Conservation (phyloP, 2,329 filamentous ascomycete genomes). For the Phialocephala subalpina region DNA sequence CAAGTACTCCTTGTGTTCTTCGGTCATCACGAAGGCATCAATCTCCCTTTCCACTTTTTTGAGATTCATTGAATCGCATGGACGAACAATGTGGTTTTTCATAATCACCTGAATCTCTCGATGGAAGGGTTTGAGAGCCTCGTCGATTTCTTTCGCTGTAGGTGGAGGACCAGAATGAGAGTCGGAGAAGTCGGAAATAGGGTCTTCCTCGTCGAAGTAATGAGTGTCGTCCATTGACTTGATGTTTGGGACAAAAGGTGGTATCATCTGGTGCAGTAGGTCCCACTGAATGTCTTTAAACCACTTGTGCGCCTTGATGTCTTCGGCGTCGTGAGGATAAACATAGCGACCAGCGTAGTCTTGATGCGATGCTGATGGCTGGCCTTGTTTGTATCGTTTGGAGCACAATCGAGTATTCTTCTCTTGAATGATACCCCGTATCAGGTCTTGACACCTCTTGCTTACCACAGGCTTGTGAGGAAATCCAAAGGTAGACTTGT, state of each 20-base stretch:
- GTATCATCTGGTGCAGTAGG: slow-evolving; percentile 71
- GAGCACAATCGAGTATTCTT: slow-evolving; percentile 81
- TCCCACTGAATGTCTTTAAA: slow-evolving; percentile 85
- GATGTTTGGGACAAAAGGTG: slow-evolving; percentile 84
- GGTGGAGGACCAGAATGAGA: slow-evolving; percentile 43
- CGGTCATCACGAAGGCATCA: slow-evolving; percentile 40
- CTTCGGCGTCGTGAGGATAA: slow-evolving; percentile 82
- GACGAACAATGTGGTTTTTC: slow-evolving; percentile 41
- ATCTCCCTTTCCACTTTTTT: slow-evolving; percentile 45
- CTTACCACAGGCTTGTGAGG: slow-evolving; percentile 72
- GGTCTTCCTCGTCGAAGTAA: slow-evolving; percentile 88
- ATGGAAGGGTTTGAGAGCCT: slow-evolving; percentile 44
- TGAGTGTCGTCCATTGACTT: slow-evolving; percentile 75
- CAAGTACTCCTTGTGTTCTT: slow-evolving; percentile 46
- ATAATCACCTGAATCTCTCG: slow-evolving; percentile 45
- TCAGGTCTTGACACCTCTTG: slow-evolving; percentile 77
- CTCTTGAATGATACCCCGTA: slow-evolving; percentile 75
- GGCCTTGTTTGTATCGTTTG: slow-evolving; percentile 74
- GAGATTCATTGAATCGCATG: slow-evolving; percentile 41
- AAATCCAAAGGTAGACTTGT: slow-evolving; percentile 75
- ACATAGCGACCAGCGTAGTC: slow-evolving; percentile 69
- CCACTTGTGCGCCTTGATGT: slow-evolving; percentile 90
- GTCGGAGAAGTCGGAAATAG: slow-evolving; percentile 69
- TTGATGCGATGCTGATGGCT: slow-evolving; percentile 28
- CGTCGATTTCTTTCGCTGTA: slow-evolving; percentile 38